Evolutionary conservation across 2,329 filamentous ascomycete genomes (phyloP), one percentile per base, ranked within the genome.

Genomic region (Penicillium italicum): DNA sequence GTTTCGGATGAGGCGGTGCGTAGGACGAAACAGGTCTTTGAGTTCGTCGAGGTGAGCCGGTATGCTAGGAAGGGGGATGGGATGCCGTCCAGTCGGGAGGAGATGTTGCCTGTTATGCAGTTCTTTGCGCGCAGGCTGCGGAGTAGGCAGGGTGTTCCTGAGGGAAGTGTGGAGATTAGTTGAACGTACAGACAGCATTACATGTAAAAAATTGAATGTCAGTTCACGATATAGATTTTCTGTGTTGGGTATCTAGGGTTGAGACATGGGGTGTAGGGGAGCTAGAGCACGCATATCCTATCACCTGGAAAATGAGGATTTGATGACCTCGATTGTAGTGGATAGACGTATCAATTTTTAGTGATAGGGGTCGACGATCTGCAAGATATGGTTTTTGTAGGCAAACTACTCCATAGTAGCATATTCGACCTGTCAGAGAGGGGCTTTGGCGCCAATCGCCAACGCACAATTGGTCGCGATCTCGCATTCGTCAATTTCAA

Each of bases 91-190:
- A 87, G 81, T 69, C 80, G 88, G 50, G 91, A 95, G 11, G 92
- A 97, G 79, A 92, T 95, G 82, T 69, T 92, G 66, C 91, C 92
- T 0, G 82, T 97, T 57, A 97, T 97, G 91, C 84, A 88, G 67
- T 97, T 86, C 70, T 82, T 79, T 63, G 76, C 74, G 22, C 66
- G 74, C 34, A 65, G 73, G 46, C 62, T 79, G 56, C 69, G 70
- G 55, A 79, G 76, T 67, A 69, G 71, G 55, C 69, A 73, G 50
- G 77, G 77, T 31, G 76, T 79, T 38, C 77, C 76, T 0, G 75
- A 76, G 59, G 77, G 74, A 3, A 75, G 73, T 64, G 64, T 79
- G 34, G 76, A 79, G 60, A 64, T 79, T 62, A 65, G 66, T 24
- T 72, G 56, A 67, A 36, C 16, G 11, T 22, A 31, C 3, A 41